These are phyloP conservation scores for Uronychia binucleata DNA, from an alignment of 73 alveolate genomes.

Conservation along the genomic window DNA sequence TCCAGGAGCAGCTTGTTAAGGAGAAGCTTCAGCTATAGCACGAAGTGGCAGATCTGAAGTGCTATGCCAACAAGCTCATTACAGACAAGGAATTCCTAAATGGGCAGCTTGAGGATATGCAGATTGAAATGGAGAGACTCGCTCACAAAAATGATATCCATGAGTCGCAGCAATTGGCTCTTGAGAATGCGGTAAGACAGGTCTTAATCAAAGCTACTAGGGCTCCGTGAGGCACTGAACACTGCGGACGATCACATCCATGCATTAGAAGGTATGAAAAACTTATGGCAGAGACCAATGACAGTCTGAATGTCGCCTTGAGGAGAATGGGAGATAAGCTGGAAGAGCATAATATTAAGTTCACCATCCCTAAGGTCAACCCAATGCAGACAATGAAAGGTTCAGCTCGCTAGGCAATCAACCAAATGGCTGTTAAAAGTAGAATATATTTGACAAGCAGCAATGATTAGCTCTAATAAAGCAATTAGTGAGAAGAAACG, in stretches of 20 bases:
- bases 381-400: background rate
- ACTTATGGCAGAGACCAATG: background rate
- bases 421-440: background rate
- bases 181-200: background rate
- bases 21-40: slow-evolving; percentile 6
- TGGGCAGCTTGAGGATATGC: slow-evolving; percentile 8
- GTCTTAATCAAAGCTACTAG: background rate
- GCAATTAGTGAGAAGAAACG: background rate
- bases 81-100: slow-evolving; percentile 21
- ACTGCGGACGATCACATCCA: background rate
- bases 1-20: no score
- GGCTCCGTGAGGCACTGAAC: background rate
- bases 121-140: slow-evolving; percentile 23
- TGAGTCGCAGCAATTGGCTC: background rate
- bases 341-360: background rate
- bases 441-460: background rate
- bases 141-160: background rate
- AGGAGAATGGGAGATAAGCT: background rate
- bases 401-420: background rate
- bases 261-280: background rate
- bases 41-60: background rate
- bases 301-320: background rate
- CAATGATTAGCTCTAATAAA: background rate
- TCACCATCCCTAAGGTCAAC: slow-evolving; percentile 5
- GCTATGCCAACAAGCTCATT: background rate